Conservation (phyloP, 2,329 filamentous ascomycete genomes). For the Trichoderma atrobrunneum region DNA sequence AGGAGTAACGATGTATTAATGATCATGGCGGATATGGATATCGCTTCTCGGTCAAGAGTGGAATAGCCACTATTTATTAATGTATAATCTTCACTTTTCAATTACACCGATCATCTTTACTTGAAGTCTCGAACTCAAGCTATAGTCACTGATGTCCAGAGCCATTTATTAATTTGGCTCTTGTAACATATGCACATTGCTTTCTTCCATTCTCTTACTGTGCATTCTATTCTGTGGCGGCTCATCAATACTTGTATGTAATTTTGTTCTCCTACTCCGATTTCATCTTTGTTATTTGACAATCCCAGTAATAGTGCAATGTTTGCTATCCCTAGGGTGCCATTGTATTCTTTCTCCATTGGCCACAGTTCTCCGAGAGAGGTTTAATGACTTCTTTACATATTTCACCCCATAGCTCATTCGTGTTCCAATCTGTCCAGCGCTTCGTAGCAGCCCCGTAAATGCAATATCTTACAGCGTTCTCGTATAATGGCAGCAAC, state of each 20-base stretch:
- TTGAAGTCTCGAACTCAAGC: background rate
- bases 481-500: background rate
- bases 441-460: background rate
- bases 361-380: slow-evolving; percentile 11
- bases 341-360: background rate
- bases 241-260: too few relatives aligned
- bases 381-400: slow-evolving; percentile 12
- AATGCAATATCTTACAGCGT: slow-evolving; percentile 10
- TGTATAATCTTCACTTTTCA: background rate
- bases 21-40: background rate
- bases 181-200: too few relatives aligned
- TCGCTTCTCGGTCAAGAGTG: background rate
- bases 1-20: background rate
- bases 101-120: background rate
- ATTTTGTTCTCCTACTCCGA: too few relatives aligned
- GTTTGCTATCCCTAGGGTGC: background rate
- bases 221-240: too few relatives aligned
- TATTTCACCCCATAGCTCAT: slow-evolving; percentile 8
- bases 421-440: background rate
- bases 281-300: too few relatives aligned
- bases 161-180: too few relatives aligned
- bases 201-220: too few relatives aligned
- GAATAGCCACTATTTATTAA: background rate
- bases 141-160: too few relatives aligned
- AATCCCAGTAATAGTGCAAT: too few relatives aligned